phyloP scores from a whole-genome alignment of 2,329 filamentous ascomycete genomes.

The Neofusicoccum sp. region DNA sequence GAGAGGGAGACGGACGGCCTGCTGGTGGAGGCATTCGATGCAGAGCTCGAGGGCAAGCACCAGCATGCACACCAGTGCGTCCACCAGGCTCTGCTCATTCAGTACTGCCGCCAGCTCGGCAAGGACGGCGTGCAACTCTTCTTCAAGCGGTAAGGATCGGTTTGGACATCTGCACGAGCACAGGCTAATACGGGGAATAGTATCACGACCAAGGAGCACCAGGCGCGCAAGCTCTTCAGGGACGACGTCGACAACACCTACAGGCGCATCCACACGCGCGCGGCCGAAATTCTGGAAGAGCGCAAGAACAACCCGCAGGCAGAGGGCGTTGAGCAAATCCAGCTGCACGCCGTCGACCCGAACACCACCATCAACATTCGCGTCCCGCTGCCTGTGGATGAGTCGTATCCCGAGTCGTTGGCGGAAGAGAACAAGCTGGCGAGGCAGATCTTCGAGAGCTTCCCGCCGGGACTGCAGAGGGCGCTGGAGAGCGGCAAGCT shows the following conservation, averaged over 20 bases:
- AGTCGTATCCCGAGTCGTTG: slow-evolving; percentile 18
- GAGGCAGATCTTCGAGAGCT: slow-evolving; percentile 77
- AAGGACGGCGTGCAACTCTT: slow-evolving; percentile 86
- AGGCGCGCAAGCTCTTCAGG: slow-evolving; percentile 85
- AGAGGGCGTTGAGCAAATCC: slow-evolving; percentile 87
- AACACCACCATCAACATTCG: slow-evolving; percentile 82
- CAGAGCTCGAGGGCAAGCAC: slow-evolving; percentile 71
- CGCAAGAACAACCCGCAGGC: slow-evolving; percentile 48
- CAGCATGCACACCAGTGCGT: slow-evolving; percentile 83
- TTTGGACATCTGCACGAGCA: neutral
- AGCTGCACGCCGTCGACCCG: slow-evolving; percentile 93
- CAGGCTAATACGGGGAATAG: slow-evolving; percentile 27
- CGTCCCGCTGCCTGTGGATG: slow-evolving; percentile 63
- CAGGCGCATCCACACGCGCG: slow-evolving; percentile 72
- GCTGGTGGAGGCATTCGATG: slow-evolving; percentile 87
- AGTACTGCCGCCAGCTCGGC: slow-evolving; percentile 90
- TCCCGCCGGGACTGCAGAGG: slow-evolving; percentile 74
- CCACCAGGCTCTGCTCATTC: slow-evolving; percentile 86
- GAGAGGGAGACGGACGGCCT: slow-evolving; percentile 90
- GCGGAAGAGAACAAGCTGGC: slow-evolving; percentile 58
- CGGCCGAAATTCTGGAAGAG: slow-evolving; percentile 68
- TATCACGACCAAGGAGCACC: slow-evolving; percentile 83
- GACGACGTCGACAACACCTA: slow-evolving; percentile 93
- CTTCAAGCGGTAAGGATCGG: slow-evolving; percentile 69
- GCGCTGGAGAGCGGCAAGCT: slow-evolving; percentile 86